Base-by-base conservation (phyloP, 78 protist genomes). In the Dictyostelium citrinum region DNA sequence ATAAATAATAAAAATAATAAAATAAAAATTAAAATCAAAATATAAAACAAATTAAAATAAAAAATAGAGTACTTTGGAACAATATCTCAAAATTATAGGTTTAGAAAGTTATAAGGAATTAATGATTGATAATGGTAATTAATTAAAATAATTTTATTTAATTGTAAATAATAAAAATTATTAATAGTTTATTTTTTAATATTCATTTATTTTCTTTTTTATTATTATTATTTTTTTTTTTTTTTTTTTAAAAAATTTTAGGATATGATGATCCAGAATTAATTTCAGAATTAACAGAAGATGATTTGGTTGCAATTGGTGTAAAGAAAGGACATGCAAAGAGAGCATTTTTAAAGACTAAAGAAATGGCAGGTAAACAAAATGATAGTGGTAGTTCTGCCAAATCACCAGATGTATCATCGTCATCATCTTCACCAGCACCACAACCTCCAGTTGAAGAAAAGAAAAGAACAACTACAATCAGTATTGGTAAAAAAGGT, bases 211-310 rank as follows among this genome's bases (percentile, higher is more conserved):
- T n/a, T n/a, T n/a, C n/a, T n/a, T n/a, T n/a, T n/a, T n/a, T n/a
- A n/a, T n/a, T n/a, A n/a, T n/a, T n/a, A n/a, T n/a, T n/a, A 74
- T 45, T 24, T 14, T n/a, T 31, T 29, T 17, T 17, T 49, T 49
- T 9, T n/a, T 41, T 24, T 75, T 24, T 33, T 75, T 78, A 24
- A 22, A 20, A 29, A 31, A 17, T 17, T 12, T 22, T 49, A 88
- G 93, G 93, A 14, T 88, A 78, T 68, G 93, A 88, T 33, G 93
- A 88, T 68, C 85, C 93, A 68, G 93, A 88, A 46, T 27, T 88
- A 41, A 76, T 88, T 45, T 22, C 85, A 55, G 93, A 88, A 74
- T 78, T 88, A 35, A 88, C 93, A 29, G 93, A 88, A 46, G 93
- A 88, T 29, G 93, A 88, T 43, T 78, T 88, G 41, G 85, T 88